These are phyloP conservation scores for Cryptococcus hybrid DNA, from an alignment of 1,284 basidiomycete genomes.

Conservation along the genomic window DNA sequence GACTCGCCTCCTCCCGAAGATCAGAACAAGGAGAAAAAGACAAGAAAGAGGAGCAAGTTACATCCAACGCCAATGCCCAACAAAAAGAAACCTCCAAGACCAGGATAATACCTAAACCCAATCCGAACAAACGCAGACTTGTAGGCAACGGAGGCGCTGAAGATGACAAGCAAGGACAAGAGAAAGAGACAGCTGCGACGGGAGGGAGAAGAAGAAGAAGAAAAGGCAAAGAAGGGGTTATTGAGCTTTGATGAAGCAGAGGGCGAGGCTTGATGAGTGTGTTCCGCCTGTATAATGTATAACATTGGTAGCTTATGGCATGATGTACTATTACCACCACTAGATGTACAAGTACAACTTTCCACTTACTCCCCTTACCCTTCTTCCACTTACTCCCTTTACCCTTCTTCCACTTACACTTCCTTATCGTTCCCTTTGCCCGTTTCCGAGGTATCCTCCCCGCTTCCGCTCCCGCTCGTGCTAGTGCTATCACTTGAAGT, in stretches of 20 bases:
- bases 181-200: conserved; percentile 5
- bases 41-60: too few species aligned
- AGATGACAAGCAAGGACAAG: conserved; percentile 1
- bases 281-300: conserved; percentile 1
- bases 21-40: background rate
- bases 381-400: conserved; percentile 1
- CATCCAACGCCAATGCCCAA: too few species aligned
- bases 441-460: too few species aligned
- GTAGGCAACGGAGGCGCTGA: conserved; percentile 20
- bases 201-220: conserved; percentile 35
- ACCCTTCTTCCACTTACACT: background rate
- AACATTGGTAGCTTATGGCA: background rate
- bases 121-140: conserved; percentile 37
- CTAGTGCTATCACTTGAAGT: too few species aligned
- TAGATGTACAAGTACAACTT: conserved; percentile 8
- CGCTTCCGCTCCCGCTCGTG: too few species aligned
- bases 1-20: background rate
- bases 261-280: conserved; percentile 2
- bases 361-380: background rate
- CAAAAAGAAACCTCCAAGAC: conserved; percentile 22
- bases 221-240: conserved; percentile 41
- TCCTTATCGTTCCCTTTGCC: conserved; percentile 2
- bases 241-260: conserved; percentile 46
- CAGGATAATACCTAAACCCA: conserved; percentile 1
- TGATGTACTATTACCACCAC: too few species aligned